Conservation (phyloP, 192 early-diverging fungal species). For the Phycomyces blakesleeanus region DNA sequence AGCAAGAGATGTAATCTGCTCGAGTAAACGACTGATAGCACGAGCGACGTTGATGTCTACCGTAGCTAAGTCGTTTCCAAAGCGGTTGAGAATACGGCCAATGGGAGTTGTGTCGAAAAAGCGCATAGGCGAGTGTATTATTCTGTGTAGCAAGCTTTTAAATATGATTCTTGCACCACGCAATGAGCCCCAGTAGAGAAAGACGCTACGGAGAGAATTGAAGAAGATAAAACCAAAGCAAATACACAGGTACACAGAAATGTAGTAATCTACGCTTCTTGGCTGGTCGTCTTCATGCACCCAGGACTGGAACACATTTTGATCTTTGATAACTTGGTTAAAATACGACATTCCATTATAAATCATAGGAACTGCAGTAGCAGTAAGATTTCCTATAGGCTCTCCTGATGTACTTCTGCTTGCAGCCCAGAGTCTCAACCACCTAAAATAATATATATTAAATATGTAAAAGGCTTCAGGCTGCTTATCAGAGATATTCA, state of each 20-base stretch:
- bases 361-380: background rate
- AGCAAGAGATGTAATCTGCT: constrained; percentile 45
- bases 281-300: constrained; percentile 4
- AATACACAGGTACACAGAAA: constrained; percentile 52
- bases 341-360: too few species aligned
- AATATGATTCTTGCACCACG: constrained; percentile 56
- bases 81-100: constrained; percentile 76
- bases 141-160: constrained; percentile 44
- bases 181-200: constrained; percentile 45
- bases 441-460: too few species aligned
- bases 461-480: too few species aligned
- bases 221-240: constrained; percentile 44
- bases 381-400: too few species aligned
- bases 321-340: background rate
- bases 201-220: constrained; percentile 34
- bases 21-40: constrained; percentile 48
- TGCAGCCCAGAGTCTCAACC: too few species aligned
- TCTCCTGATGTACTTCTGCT: too few species aligned
- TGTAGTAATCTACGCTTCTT: constrained; percentile 45
- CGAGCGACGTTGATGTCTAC: constrained; percentile 65
- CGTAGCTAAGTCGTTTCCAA: constrained; percentile 80
- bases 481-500: too few species aligned
- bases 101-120: constrained; percentile 93
- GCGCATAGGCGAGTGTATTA: constrained; percentile 68
- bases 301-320: constrained; percentile 8